These are phyloP conservation scores for Leptodermis oblonga DNA, from an alignment of 257 asterid species.

Conservation along the genomic window DNA sequence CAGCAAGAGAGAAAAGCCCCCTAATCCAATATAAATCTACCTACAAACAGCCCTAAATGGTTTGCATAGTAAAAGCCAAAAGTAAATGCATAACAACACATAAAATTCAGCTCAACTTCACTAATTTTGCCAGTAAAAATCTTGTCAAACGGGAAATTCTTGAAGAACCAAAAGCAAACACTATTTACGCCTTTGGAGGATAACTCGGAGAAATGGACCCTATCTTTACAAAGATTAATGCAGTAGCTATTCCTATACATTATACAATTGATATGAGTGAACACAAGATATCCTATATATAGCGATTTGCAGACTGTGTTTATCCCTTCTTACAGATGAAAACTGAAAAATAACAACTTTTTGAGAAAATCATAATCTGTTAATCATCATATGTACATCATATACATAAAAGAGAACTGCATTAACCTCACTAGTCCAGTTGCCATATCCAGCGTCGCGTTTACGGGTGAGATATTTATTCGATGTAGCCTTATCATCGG, in stretches of 20 bases:
- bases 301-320: background rate
- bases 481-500: slow-evolving; percentile 7
- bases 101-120: background rate
- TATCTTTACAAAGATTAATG: background rate
- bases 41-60: background rate
- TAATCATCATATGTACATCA: background rate
- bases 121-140: background rate
- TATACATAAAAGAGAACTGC: background rate
- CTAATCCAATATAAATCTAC: background rate
- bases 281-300: background rate
- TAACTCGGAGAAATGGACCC: background rate
- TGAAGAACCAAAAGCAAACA: background rate
- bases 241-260: background rate
- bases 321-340: background rate
- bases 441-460: background rate
- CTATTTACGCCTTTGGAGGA: background rate
- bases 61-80: background rate
- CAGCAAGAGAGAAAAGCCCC: background rate
- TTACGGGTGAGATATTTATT: slow-evolving; percentile 7
- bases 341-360: background rate
- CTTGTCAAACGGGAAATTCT: background rate
- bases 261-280: background rate
- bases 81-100: background rate
- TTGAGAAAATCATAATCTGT: background rate
- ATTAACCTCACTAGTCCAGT: slow-evolving; percentile 17